These are phyloP conservation scores for Dissoconium aciculare DNA, from an alignment of 2,329 filamentous ascomycete species.

Conservation along the genomic window DNA sequence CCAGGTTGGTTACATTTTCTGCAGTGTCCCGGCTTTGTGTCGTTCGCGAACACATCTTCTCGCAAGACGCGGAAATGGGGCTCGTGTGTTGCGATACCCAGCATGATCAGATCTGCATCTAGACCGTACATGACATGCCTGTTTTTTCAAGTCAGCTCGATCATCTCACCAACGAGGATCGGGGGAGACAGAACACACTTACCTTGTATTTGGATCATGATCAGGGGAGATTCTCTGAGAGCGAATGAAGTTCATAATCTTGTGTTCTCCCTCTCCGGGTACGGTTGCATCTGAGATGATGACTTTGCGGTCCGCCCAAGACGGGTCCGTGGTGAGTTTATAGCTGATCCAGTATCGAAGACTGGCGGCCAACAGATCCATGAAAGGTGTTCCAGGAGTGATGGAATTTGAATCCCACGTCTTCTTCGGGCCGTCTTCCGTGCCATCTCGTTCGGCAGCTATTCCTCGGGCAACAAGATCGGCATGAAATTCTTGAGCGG, in stretches of 20 bases:
- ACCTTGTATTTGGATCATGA: slow-evolving; percentile 75
- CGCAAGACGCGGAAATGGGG: slow-evolving; percentile 91
- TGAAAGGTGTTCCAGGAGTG: slow-evolving; percentile 93
- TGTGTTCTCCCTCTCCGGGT: slow-evolving; percentile 95
- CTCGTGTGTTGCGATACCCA: slow-evolving; percentile 91
- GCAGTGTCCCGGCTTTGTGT: slow-evolving; percentile 68
- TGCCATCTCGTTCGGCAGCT: slow-evolving; percentile 17
- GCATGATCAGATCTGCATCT: slow-evolving; percentile 97
- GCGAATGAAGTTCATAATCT: slow-evolving; percentile 96
- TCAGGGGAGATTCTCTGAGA: slow-evolving; percentile 82
- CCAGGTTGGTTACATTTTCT: slow-evolving; percentile 83
- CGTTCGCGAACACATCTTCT: slow-evolving; percentile 91
- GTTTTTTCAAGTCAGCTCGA: slow-evolving; percentile 5
- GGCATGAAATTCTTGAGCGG: slow-evolving; percentile 77
- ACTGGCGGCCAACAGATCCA: slow-evolving; percentile 84
- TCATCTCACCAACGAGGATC: too few species aligned
- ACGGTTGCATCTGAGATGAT: slow-evolving; percentile 98
- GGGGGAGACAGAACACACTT: slow-evolving; percentile 4
- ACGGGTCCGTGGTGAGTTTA: slow-evolving; percentile 92
- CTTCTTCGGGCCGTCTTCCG: slow-evolving; percentile 52
- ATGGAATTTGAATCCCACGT: slow-evolving; percentile 84
- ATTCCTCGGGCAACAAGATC: slow-evolving; percentile 57
- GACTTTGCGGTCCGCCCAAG: slow-evolving; percentile 90
- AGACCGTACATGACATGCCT: slow-evolving; percentile 96
- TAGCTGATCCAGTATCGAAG: slow-evolving; percentile 94